These are phyloP conservation scores for Melocanna baccifera DNA, from an alignment of 176 grass and related monocot species.

Conservation along the genomic window DNA sequence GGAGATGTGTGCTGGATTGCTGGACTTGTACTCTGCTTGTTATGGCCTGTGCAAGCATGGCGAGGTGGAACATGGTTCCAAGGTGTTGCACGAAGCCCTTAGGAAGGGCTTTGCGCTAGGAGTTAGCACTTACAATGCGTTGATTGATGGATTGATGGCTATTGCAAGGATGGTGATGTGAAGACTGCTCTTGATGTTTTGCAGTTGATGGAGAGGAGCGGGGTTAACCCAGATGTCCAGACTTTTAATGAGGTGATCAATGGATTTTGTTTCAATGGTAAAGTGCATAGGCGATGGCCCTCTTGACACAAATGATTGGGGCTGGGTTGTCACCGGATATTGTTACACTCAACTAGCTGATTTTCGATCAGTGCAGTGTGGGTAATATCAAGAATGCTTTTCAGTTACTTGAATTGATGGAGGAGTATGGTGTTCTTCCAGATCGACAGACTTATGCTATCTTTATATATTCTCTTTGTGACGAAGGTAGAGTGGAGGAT, in stretches of 20 bases:
- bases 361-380: not conserved
- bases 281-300: not conserved
- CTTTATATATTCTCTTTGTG: conserved; percentile 28
- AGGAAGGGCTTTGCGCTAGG: not conserved
- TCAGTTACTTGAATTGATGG: conserved; percentile 24
- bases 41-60: too few relatives aligned
- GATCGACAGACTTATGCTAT: conserved; percentile 29
- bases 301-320: not conserved
- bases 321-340: not conserved
- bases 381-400: not conserved
- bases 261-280: not conserved
- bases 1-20: too few relatives aligned
- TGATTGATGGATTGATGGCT: not conserved
- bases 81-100: not conserved
- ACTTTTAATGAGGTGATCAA: not conserved
- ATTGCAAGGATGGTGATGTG: not conserved
- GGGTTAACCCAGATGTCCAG: not conserved
- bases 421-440: conserved; percentile 15
- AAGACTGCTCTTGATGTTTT: not conserved
- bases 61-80: too few relatives aligned
- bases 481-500: too few relatives aligned
- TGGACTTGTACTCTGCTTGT: too few relatives aligned
- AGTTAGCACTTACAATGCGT: not conserved
- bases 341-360: not conserved
- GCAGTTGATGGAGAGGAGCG: not conserved